Evolutionary conservation across 305 asterid genomes (phyloP).

Genomic region (Salvia sclarea): DNA sequence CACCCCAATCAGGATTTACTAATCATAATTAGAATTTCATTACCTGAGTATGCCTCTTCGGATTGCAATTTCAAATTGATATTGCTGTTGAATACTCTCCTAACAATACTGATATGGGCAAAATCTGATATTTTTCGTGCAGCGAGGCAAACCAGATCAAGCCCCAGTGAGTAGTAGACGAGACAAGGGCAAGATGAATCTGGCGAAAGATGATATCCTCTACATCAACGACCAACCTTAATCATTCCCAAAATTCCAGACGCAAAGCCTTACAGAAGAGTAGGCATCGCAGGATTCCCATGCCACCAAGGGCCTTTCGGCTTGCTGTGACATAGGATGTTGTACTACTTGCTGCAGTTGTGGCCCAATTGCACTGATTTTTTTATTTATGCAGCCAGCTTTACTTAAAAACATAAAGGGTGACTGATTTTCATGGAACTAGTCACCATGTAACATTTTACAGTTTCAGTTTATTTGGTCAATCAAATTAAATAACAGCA

Average conservation of each 20-base stretch:
- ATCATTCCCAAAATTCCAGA: not conserved
- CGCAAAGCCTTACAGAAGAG: not conserved
- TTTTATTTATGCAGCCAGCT: not conserved
- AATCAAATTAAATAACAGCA: not conserved
- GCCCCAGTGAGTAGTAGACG: constrained; percentile 38
- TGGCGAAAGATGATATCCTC: constrained; percentile 59
- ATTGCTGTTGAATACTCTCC: not conserved
- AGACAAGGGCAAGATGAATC: constrained; percentile 70
- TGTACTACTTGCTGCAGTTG: not conserved
- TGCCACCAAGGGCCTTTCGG: not conserved
- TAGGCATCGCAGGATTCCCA: not conserved
- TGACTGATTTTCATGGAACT: constrained; percentile 29
- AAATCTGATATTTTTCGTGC: constrained; percentile 9
- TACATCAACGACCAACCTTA: constrained; percentile 40
- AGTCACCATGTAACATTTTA: constrained; percentile 19
- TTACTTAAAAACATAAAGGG: not conserved
- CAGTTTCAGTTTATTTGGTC: not conserved
- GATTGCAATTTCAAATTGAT: not conserved
- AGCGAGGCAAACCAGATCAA: constrained; percentile 70
- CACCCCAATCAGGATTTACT: too few species aligned
- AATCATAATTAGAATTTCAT: too few species aligned
- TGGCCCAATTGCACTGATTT: not conserved
- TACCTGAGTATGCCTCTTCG: too few species aligned
- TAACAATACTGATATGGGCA: not conserved
- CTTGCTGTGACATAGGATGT: not conserved